Evolutionary conservation across 1,284 basidiomycete genomes (phyloP).

Genomic region (Flammula alnicola): DNA sequence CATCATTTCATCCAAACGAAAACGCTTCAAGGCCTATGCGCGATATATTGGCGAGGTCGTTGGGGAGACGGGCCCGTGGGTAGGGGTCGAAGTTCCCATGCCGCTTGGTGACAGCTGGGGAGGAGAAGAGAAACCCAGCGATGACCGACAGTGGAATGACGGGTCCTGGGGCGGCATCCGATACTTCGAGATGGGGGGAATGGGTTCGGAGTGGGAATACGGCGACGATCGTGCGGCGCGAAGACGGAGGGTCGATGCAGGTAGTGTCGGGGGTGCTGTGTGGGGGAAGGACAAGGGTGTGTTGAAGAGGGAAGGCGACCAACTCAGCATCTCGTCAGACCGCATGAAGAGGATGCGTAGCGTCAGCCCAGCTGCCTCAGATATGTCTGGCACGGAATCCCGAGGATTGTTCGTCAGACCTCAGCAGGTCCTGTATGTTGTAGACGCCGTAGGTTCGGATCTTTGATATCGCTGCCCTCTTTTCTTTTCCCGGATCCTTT

Average conservation of each 20-base stretch:
- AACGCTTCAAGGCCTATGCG: conserved; percentile 85
- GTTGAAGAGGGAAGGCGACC: conserved; percentile 70
- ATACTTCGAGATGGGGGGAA: conserved; percentile 75
- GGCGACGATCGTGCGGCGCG: conserved; percentile 45
- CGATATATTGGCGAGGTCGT: conserved; percentile 87
- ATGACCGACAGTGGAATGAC: conserved; percentile 77
- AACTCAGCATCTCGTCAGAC: conserved; percentile 53
- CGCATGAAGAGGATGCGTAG: conserved; percentile 72
- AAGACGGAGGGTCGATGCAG: conserved; percentile 52
- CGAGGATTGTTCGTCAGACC: conserved; percentile 80
- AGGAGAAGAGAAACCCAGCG: conserved; percentile 36
- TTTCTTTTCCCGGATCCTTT: conserved; percentile 4
- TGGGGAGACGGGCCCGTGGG: conserved; percentile 85
- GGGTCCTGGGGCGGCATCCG: conserved; percentile 79
- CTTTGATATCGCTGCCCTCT: conserved; percentile 32
- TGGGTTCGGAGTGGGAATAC: conserved; percentile 61
- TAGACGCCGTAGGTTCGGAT: conserved; percentile 65
- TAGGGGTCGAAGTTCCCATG: conserved; percentile 88
- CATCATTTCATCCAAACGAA: conserved; percentile 83
- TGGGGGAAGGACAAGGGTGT: conserved; percentile 30
- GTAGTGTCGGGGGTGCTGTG: conserved; percentile 37
- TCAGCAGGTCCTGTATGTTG: conserved; percentile 81
- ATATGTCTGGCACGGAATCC: conserved; percentile 63
- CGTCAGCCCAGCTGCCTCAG: conserved; percentile 69
- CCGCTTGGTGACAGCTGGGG: conserved; percentile 49